A percentile compares a stretch with the other conserved stretches of the same genome.
Conservation (phyloP, 225 moss, liverwort and hornwort genomes). For the Ulota crispa region DNA sequence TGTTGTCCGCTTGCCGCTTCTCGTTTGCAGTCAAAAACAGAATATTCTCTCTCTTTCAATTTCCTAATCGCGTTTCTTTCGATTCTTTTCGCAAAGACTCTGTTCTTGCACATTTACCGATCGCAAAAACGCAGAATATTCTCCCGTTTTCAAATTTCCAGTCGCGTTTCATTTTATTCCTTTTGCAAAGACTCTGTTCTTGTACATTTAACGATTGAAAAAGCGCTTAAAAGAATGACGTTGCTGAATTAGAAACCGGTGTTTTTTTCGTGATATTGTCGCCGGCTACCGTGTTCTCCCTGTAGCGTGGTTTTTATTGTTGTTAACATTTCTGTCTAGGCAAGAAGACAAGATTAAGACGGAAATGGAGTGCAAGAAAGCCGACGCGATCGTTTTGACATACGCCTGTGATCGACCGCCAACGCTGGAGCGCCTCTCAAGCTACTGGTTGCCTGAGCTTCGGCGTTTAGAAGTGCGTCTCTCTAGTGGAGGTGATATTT, state of each 20-base stretch:
- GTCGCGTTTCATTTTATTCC: neutral
- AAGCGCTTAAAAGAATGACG: neutral
- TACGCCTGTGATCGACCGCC: slow-evolving; percentile 76
- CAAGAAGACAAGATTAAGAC: slow-evolving; percentile 75
- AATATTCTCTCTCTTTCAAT: no score
- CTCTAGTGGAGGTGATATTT: slow-evolving; percentile 2
- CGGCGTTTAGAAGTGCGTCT: slow-evolving; percentile 73
- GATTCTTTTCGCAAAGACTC: neutral
- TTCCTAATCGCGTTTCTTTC: no score
- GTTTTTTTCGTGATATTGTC: neutral
- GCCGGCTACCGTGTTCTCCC: neutral
- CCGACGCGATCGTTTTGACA: slow-evolving; percentile 85
- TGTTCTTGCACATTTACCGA: neutral
- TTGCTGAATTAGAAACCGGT: neutral
- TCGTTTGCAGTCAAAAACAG: no score
- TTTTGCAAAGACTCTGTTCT: neutral
- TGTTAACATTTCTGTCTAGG: slow-evolving; percentile 30
- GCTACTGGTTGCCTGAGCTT: slow-evolving; percentile 85
- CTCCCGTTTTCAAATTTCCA: neutral
- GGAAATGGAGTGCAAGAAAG: slow-evolving; percentile 79
- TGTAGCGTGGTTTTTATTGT: neutral
- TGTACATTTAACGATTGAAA: neutral
- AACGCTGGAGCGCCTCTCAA: slow-evolving; percentile 75
- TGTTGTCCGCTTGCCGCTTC: no score
- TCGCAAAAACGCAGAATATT: neutral